Conservation (phyloP, 208 protist genomes). For the Giardia duodenalis region DNA sequence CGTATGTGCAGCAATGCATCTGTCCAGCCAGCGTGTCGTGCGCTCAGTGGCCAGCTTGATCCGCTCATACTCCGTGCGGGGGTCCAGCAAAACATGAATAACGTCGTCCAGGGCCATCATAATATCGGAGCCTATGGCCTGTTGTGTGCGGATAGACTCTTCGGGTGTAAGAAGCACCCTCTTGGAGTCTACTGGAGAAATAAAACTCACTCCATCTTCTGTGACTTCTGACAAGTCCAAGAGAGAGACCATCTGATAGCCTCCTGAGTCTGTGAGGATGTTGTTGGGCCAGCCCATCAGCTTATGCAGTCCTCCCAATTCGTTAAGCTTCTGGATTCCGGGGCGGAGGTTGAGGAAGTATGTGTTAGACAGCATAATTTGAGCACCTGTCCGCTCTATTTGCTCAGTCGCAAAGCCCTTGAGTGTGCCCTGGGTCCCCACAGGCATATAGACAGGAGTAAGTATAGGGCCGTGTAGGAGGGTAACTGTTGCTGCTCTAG, state of each 20-base stretch:
- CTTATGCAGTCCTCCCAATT: conserved; percentile 45
- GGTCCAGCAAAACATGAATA: conserved; percentile 55
- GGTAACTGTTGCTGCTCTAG: conserved; percentile 23
- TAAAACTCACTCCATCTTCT: conserved; percentile 83
- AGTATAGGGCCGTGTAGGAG: conserved; percentile 29
- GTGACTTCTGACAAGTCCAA: conserved; percentile 44
- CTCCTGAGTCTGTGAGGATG: conserved; percentile 49
- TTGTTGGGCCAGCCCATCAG: conserved; percentile 39
- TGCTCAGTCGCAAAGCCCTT: conserved; percentile 47
- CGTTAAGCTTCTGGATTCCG: conserved; percentile 36
- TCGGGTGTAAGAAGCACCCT: conserved; percentile 84
- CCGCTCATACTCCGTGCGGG: conserved; percentile 49
- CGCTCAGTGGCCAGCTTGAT: conserved; percentile 80
- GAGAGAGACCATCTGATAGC: conserved; percentile 52
- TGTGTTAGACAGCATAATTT: conserved; percentile 50
- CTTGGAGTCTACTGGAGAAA: conserved; percentile 80
- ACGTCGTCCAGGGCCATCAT: conserved; percentile 98
- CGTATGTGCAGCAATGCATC: conserved; percentile 77
- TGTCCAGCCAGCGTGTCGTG: conserved; percentile 86
- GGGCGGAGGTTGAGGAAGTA: conserved; percentile 44
- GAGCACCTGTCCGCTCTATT: conserved; percentile 39
- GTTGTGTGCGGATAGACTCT: conserved; percentile 87
- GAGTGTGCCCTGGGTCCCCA: conserved; percentile 42
- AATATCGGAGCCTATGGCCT: conserved; percentile 90
- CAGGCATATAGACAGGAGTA: conserved; percentile 52